Conservation (phyloP, 1,284 basidiomycete genomes). For the Rhodotorula sp. region DNA sequence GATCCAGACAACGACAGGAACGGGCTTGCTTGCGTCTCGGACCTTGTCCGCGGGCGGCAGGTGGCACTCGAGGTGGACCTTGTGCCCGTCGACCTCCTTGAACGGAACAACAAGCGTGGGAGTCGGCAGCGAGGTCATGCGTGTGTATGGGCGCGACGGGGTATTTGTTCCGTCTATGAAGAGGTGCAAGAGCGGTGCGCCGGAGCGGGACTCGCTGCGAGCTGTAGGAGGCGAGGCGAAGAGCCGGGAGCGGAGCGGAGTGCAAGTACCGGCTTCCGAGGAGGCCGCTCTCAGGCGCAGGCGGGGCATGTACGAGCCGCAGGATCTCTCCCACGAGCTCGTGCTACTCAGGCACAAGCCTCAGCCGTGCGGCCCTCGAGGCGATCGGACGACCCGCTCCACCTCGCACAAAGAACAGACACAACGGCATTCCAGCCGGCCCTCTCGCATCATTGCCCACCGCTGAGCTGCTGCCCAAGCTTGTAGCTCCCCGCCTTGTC, state of each 20-base stretch:
- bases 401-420: not conserved
- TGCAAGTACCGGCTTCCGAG: no score
- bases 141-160: not conserved
- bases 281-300: no score
- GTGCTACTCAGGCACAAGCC: no score
- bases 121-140: not conserved
- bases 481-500: constrained; percentile 83
- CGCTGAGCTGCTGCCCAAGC: constrained; percentile 71
- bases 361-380: no score
- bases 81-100: constrained; percentile 23
- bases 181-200: not conserved
- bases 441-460: not conserved
- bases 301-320: no score
- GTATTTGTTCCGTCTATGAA: no score
- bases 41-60: constrained; percentile 1
- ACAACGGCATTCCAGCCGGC: not conserved
- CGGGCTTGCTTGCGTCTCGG: not conserved
- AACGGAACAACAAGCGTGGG: constrained; percentile 9
- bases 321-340: no score
- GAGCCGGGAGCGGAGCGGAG: no score
- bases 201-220: no score
- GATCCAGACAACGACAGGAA: constrained; percentile 18
- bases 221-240: no score
- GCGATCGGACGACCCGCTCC: no score
- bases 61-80: constrained; percentile 34